Conservation (phyloP, 495 filamentous ascomycete species). For the Aspergillus cavernicola region DNA sequence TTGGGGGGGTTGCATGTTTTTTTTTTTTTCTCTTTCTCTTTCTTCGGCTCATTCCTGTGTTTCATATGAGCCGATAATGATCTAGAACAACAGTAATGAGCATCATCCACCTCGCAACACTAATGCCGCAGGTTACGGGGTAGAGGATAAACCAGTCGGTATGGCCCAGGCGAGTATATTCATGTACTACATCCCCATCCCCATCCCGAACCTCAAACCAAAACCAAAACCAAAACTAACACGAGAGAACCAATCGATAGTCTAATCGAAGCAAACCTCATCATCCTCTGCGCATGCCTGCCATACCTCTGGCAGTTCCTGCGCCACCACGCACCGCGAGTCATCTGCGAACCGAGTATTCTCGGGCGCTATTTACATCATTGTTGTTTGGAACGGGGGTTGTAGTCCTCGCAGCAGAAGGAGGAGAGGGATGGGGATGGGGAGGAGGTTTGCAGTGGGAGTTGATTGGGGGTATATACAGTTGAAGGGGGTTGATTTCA, state of each 20-base stretch:
- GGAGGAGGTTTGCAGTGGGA: no score
- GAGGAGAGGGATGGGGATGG: no score
- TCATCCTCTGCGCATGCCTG: slow-evolving; percentile 18
- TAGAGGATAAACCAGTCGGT: slow-evolving; percentile 19
- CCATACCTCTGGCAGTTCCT: slow-evolving; percentile 20
- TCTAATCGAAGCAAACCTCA: slow-evolving; percentile 23
- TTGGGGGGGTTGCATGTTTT: slow-evolving; percentile 27
- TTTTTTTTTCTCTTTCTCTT: neutral
- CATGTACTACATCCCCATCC: slow-evolving; percentile 13
- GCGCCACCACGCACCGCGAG: slow-evolving; percentile 14
- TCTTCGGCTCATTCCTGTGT: neutral
- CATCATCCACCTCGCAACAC: slow-evolving; percentile 24
- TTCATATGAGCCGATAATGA: neutral
- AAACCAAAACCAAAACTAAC: no score
- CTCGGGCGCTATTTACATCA: no score
- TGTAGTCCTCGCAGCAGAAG: no score
- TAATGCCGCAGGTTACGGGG: slow-evolving; percentile 18
- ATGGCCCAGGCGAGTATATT: slow-evolving; percentile 18
- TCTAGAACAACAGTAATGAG: slow-evolving; percentile 27
- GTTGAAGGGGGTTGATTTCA: no score
- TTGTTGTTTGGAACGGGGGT: no score
- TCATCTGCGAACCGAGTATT: no score
- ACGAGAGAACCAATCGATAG: no score
- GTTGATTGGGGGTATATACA: no score
- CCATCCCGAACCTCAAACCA: neutral